Percentiles rank a stretch among this genome's conserved stretches.
Conservation (phyloP, 179 eudicot species). For the Monotropa hypopitys region DNA sequence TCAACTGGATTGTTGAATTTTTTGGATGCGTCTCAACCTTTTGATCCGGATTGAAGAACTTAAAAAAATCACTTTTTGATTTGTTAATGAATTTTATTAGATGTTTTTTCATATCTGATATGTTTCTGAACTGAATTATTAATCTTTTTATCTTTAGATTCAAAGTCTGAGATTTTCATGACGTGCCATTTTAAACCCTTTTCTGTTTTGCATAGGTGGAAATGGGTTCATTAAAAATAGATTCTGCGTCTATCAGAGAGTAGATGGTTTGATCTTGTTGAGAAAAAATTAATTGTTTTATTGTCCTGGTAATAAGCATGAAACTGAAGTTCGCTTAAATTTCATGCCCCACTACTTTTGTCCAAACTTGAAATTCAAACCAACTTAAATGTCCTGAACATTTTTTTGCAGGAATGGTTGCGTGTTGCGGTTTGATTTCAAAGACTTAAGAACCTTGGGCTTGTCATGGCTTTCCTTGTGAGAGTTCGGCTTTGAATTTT, state of each 20-base stretch:
- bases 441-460: neutral
- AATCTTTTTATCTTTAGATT: slow-evolving; percentile 1
- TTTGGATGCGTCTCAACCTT: neutral
- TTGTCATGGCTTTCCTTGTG: neutral
- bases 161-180: neutral
- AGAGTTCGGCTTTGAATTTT: neutral
- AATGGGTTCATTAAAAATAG: neutral
- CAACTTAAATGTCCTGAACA: neutral
- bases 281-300: neutral
- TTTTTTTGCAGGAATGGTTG: neutral
- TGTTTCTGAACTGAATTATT: neutral
- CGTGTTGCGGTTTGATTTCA: slow-evolving; percentile 1
- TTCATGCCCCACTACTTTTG: neutral
- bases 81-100: neutral
- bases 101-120: neutral
- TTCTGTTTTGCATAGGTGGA: neutral
- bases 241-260: neutral
- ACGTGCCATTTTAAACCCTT: neutral
- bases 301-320: neutral
- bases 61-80: neutral
- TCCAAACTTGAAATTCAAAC: slow-evolving; percentile 3
- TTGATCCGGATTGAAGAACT: neutral
- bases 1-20: neutral
- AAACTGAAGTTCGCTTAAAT: neutral
- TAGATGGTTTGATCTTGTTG: slow-evolving; percentile 3